These are phyloP conservation scores for Silybum marianum DNA, from an alignment of 129 eudicot species.

Conservation along the genomic window DNA sequence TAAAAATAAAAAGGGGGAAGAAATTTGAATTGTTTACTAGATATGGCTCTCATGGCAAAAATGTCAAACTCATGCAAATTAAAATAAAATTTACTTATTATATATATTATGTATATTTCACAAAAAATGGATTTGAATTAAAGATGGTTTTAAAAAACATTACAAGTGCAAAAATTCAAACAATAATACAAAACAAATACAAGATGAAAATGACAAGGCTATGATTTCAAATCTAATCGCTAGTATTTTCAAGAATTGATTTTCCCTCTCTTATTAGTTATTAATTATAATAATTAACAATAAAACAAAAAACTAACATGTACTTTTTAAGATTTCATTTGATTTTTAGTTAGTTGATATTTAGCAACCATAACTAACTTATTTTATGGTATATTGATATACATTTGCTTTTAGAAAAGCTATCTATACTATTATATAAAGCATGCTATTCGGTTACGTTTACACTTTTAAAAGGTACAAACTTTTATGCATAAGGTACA, in stretches of 20 bases:
- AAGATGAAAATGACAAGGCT: constrained; percentile 44
- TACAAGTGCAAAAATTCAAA: constrained; percentile 34
- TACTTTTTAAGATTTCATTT: too few relatives aligned
- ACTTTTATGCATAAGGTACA: too few relatives aligned
- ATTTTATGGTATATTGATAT: too few relatives aligned
- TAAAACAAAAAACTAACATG: too few relatives aligned
- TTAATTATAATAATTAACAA: too few relatives aligned
- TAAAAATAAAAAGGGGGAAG: background rate
- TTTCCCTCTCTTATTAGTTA: background rate
- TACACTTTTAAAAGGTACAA: too few relatives aligned
- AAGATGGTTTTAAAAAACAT: background rate
- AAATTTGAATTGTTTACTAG: constrained; percentile 20
- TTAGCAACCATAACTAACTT: too few relatives aligned
- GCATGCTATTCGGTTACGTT: too few relatives aligned
- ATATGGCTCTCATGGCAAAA: constrained; percentile 15
- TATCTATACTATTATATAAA: too few relatives aligned
- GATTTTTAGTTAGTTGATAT: too few relatives aligned
- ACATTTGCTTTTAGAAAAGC: background rate
- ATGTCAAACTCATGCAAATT: constrained; percentile 22
- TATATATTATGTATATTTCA: background rate
- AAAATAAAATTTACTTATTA: background rate
- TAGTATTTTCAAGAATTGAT: constrained; percentile 9
- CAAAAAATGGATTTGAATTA: background rate
- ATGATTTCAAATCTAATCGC: constrained; percentile 28
- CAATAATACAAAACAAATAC: constrained; percentile 35